phyloP scores from a whole-genome alignment of 1,284 basidiomycete species.

The Austroboletus niveus region DNA sequence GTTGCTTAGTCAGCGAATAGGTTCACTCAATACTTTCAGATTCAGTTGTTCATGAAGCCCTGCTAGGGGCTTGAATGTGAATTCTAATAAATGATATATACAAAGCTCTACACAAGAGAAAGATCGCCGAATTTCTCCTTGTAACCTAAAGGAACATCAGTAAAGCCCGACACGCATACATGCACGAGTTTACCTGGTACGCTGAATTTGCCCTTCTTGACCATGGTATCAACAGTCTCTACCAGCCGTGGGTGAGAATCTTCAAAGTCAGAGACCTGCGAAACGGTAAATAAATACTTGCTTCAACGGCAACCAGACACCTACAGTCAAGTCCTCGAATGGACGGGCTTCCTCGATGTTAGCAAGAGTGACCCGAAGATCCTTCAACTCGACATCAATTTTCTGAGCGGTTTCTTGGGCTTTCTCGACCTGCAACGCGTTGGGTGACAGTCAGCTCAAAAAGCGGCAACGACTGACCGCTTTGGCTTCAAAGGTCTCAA shows the following conservation, averaged over 20 bases:
- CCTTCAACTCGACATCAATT: constrained; percentile 90
- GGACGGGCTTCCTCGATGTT: constrained; percentile 98
- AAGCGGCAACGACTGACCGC: constrained; percentile 64
- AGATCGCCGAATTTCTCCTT: constrained; percentile 94
- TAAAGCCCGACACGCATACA: neutral
- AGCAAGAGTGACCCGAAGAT: constrained; percentile 90
- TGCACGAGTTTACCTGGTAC: constrained; percentile 70
- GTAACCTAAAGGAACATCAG: constrained; percentile 53
- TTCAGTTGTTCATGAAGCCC: neutral
- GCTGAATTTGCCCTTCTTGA: constrained; percentile 99
- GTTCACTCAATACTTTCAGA: too few relatives aligned
- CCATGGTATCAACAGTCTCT: constrained; percentile 94
- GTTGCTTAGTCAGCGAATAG: constrained; percentile 22
- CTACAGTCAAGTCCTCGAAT: constrained; percentile 94
- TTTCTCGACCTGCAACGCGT: constrained; percentile 68
- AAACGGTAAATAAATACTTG: constrained; percentile 1
- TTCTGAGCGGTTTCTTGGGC: constrained; percentile 91
- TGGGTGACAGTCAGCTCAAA: constrained; percentile 1
- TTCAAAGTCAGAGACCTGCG: constrained; percentile 84
- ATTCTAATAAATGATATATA: constrained; percentile 25
- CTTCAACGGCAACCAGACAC: constrained; percentile 25
- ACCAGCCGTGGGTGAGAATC: constrained; percentile 91
- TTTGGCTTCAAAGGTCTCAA: constrained; percentile 96
- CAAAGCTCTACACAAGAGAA: constrained; percentile 71
- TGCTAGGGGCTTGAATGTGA: neutral